Conservation (phyloP, 805 yeast species). For the Kazachstania psychrophila region DNA sequence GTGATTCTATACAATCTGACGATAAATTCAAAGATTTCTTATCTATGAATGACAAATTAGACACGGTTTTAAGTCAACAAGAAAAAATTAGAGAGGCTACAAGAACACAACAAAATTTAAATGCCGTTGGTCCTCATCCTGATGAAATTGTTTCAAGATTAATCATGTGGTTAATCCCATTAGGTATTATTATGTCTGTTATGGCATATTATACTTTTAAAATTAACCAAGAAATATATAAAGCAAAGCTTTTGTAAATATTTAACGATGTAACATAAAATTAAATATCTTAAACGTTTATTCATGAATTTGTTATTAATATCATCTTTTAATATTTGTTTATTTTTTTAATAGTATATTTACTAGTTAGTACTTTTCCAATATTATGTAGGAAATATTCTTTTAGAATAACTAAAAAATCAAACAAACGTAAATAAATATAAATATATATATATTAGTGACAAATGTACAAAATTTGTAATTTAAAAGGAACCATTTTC, state of each 20-base stretch:
- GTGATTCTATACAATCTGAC: conserved; percentile 4
- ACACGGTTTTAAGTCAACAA: conserved; percentile 24
- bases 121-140: conserved; percentile 15
- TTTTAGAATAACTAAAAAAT: too few species aligned
- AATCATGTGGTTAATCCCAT: conserved; percentile 25
- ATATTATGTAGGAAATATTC: too few species aligned
- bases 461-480: too few species aligned
- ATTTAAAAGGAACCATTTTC: too few species aligned
- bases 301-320: too few species aligned
- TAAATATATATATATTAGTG: too few species aligned
- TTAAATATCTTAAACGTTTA: too few species aligned
- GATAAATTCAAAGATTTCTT: conserved; percentile 22
- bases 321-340: too few species aligned
- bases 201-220: conserved; percentile 30
- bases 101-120: conserved; percentile 8
- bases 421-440: too few species aligned
- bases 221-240: conserved; percentile 29
- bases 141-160: conserved; percentile 26
- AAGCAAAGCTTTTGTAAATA: conserved; percentile 25
- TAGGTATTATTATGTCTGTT: conserved; percentile 21
- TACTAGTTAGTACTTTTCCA: too few species aligned
- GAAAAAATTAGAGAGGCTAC: conserved; percentile 24
- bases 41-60: conserved; percentile 24
- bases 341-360: too few species aligned
- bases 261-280: too few species aligned